These are phyloP conservation scores for Pleurotus salmoneostramineus DNA, from an alignment of 768 basidiomycete genomes.

Conservation along the genomic window DNA sequence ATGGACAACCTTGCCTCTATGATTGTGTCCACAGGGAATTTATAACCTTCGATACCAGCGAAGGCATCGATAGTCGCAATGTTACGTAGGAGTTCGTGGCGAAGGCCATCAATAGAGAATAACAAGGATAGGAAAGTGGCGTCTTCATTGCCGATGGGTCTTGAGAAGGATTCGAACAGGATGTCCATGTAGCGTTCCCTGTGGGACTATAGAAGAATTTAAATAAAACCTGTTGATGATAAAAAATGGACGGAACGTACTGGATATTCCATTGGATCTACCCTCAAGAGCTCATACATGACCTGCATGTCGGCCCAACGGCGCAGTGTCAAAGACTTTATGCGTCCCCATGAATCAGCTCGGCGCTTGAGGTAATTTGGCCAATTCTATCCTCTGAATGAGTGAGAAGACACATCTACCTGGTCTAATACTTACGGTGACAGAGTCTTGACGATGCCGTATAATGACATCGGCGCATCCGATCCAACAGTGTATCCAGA, in stretches of 20 bases:
- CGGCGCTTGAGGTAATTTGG: slow-evolving; percentile 47
- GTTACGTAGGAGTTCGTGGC: slow-evolving; percentile 45
- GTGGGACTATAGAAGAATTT: slow-evolving; percentile 30
- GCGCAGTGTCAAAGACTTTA: slow-evolving; percentile 46
- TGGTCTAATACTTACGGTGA: slow-evolving; percentile 11
- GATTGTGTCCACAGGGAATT: slow-evolving; percentile 26
- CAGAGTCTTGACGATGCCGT: slow-evolving; percentile 18
- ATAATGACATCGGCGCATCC: slow-evolving; percentile 63
- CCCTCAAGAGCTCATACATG: slow-evolving; percentile 48
- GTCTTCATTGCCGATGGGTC: slow-evolving; percentile 45
- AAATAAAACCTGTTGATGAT: background rate
- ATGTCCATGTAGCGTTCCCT: slow-evolving; percentile 48
- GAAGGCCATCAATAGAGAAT: slow-evolving; percentile 53
- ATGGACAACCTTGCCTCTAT: slow-evolving; percentile 29
- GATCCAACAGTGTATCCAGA: slow-evolving; percentile 71
- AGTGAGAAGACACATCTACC: background rate
- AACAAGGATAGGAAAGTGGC: slow-evolving; percentile 54
- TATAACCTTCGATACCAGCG: slow-evolving; percentile 19
- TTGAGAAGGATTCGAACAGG: slow-evolving; percentile 49
- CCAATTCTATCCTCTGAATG: slow-evolving; percentile 49
- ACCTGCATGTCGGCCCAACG: slow-evolving; percentile 62
- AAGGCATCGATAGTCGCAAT: slow-evolving; percentile 22
- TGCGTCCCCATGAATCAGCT: slow-evolving; percentile 49
- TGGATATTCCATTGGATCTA: slow-evolving; percentile 58
- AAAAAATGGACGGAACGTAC: slow-evolving; percentile 31